A percentile compares a stretch with the other conserved stretches of the same genome.
These are phyloP conservation scores for Calonectria pteridis DNA, from an alignment of 2,329 filamentous ascomycete genomes.

Conservation along the genomic window DNA sequence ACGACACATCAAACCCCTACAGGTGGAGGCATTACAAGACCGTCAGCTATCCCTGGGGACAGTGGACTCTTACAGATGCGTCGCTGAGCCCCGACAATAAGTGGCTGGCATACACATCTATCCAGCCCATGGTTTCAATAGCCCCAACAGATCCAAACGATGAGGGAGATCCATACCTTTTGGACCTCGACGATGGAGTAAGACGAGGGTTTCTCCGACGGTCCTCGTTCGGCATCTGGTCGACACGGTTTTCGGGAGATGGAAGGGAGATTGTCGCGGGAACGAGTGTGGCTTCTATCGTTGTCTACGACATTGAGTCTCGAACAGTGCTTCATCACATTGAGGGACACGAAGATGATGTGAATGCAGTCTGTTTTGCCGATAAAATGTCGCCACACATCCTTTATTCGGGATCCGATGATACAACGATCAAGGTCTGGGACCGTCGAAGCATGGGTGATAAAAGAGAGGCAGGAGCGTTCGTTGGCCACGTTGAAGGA, in stretches of 20 bases:
- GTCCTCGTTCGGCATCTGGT: conserved; percentile 79
- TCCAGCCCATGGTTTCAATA: conserved; percentile 85
- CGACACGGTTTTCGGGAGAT: conserved; percentile 91
- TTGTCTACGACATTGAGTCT: conserved; percentile 93
- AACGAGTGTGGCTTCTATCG: conserved; percentile 81
- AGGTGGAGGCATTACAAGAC: conserved; percentile 97
- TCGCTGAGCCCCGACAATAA: conserved; percentile 91
- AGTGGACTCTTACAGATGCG: conserved; percentile 97
- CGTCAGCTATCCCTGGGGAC: conserved; percentile 84
- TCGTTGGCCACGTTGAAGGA: conserved; percentile 75
- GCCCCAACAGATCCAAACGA: conserved; percentile 89
- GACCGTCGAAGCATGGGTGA: conserved; percentile 93
- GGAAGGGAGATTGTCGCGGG: conserved; percentile 92
- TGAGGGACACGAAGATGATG: conserved; percentile 85
- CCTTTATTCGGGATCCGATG: conserved; percentile 95
- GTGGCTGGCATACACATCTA: conserved; percentile 92
- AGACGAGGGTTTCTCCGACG: conserved; percentile 45
- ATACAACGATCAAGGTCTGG: conserved; percentile 95
- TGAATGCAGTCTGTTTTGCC: conserved; percentile 97
- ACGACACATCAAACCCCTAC: conserved; percentile 95
- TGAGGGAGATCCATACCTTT: conserved; percentile 79
- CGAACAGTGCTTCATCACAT: conserved; percentile 80
- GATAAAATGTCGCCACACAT: conserved; percentile 92
- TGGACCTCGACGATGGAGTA: conserved; percentile 71
- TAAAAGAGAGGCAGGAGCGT: conserved; percentile 75